These are phyloP conservation scores for Aureobasidium mangrovei DNA, from an alignment of 2,329 filamentous ascomycete genomes.

Conservation along the genomic window DNA sequence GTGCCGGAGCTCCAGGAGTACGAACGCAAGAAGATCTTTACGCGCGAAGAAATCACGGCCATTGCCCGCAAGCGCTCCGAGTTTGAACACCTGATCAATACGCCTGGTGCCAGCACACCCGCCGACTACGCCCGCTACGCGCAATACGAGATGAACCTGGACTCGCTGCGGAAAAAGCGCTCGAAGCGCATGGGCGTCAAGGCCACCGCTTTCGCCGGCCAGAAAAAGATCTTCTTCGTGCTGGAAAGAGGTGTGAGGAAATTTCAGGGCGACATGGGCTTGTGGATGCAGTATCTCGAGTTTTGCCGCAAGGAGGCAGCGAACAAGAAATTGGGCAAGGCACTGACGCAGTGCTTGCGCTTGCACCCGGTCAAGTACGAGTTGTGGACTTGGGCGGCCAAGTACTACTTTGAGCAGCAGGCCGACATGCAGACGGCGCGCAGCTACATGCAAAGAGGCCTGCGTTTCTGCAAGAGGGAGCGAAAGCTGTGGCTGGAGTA, in stretches of 20 bases:
- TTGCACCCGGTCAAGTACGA: constrained; percentile 77
- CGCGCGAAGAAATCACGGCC: constrained; percentile 77
- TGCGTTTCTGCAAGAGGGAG: constrained; percentile 76
- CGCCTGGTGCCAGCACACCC: constrained; percentile 60
- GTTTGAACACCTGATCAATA: constrained; percentile 84
- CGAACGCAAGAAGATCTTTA: constrained; percentile 86
- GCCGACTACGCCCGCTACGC: constrained; percentile 79
- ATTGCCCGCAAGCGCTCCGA: constrained; percentile 87
- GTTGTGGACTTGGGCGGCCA: constrained; percentile 78
- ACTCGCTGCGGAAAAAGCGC: constrained; percentile 71
- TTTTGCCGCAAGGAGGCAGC: constrained; percentile 63
- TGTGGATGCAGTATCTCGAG: constrained; percentile 87
- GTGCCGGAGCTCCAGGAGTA: constrained; percentile 89
- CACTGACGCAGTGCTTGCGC: constrained; percentile 61
- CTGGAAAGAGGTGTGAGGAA: constrained; percentile 78
- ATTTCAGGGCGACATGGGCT: constrained; percentile 67
- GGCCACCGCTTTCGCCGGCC: constrained; percentile 55
- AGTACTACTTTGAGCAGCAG: constrained; percentile 65
- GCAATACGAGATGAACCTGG: constrained; percentile 57
- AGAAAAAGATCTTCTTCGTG: constrained; percentile 78
- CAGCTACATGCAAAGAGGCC: constrained; percentile 78
- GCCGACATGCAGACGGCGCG: constrained; percentile 82
- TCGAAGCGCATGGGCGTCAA: constrained; percentile 73
- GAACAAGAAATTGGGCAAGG: constrained; percentile 50
- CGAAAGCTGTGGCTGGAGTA: constrained; percentile 80